Evolutionary conservation across 495 filamentous ascomycete species (phyloP).

Genomic region (Aspergillus biplanus): DNA sequence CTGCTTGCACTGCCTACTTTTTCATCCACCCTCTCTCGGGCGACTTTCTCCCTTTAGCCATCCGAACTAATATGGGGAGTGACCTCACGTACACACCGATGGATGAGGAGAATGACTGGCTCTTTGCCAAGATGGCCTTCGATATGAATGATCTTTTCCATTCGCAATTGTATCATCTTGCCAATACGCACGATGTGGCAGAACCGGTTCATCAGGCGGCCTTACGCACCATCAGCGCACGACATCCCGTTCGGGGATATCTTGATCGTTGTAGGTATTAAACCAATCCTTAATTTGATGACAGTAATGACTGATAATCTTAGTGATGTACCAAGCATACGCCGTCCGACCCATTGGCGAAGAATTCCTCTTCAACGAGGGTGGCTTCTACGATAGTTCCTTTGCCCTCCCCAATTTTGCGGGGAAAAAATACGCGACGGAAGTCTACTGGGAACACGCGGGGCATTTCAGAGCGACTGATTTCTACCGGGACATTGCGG

Average conservation of each 20-base stretch:
- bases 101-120: slow-evolving; percentile 11
- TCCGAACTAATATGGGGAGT: slow-evolving; percentile 9
- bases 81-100: slow-evolving; percentile 11
- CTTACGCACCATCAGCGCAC: slow-evolving; percentile 8
- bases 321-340: slow-evolving; percentile 16
- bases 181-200: slow-evolving; percentile 12
- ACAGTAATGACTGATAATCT: not conserved
- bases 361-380: slow-evolving; percentile 16
- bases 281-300: not conserved
- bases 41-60: slow-evolving; percentile 11
- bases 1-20: slow-evolving; percentile 14
- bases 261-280: slow-evolving; percentile 3
- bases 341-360: slow-evolving; percentile 7
- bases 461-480: slow-evolving; percentile 10
- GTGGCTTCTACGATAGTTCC: slow-evolving; percentile 15
- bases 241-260: slow-evolving; percentile 6
- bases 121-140: slow-evolving; percentile 12
- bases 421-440: slow-evolving; percentile 1
- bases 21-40: slow-evolving; percentile 13
- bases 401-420: slow-evolving; percentile 11
- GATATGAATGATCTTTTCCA: slow-evolving; percentile 14
- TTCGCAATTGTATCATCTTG: slow-evolving; percentile 12
- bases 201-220: slow-evolving; percentile 14
- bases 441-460: slow-evolving; percentile 13
- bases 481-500: slow-evolving; percentile 1